Evolutionary conservation across 1,284 basidiomycete genomes (phyloP).

Genomic region (Leccinum subspadiceum): DNA sequence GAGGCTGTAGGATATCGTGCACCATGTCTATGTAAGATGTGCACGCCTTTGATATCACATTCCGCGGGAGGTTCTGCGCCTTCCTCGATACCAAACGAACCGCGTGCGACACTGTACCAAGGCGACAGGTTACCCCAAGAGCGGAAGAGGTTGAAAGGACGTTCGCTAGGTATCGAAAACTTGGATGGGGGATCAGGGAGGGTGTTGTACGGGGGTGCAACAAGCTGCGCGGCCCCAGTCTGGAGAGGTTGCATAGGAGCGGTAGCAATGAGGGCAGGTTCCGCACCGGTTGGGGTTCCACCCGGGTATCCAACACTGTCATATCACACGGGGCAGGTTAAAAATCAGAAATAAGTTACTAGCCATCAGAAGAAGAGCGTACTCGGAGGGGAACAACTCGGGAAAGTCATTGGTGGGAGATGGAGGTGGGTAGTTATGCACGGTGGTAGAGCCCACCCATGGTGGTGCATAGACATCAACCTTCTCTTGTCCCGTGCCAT

Average conservation of each 20-base stretch:
- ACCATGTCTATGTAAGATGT: constrained; percentile 78
- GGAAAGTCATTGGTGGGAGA: constrained; percentile 69
- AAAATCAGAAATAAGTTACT: background rate
- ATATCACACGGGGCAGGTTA: background rate
- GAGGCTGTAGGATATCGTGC: constrained; percentile 78
- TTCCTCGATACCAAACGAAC: constrained; percentile 72
- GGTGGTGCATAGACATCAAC: constrained; percentile 44
- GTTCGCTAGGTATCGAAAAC: constrained; percentile 18
- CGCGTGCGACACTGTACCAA: constrained; percentile 75
- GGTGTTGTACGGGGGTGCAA: constrained; percentile 40
- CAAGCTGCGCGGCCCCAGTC: constrained; percentile 65
- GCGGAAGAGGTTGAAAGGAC: constrained; percentile 62
- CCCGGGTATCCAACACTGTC: constrained; percentile 73
- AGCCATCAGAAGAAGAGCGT: background rate
- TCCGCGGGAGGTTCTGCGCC: constrained; percentile 65
- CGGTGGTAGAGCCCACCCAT: constrained; percentile 67
- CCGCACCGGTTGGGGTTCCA: constrained; percentile 80
- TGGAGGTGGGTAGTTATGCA: constrained; percentile 68
- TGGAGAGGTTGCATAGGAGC: constrained; percentile 77
- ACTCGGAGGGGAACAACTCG: constrained; percentile 66
- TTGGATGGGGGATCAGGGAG: constrained; percentile 15
- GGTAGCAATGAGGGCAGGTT: constrained; percentile 75
- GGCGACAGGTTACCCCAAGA: constrained; percentile 85
- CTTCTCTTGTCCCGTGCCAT: background rate
- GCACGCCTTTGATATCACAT: constrained; percentile 71